A percentile compares a stretch with the other conserved stretches of the same genome.
Conservation (phyloP, 2,329 filamentous ascomycete genomes). For the Calycina marina region DNA sequence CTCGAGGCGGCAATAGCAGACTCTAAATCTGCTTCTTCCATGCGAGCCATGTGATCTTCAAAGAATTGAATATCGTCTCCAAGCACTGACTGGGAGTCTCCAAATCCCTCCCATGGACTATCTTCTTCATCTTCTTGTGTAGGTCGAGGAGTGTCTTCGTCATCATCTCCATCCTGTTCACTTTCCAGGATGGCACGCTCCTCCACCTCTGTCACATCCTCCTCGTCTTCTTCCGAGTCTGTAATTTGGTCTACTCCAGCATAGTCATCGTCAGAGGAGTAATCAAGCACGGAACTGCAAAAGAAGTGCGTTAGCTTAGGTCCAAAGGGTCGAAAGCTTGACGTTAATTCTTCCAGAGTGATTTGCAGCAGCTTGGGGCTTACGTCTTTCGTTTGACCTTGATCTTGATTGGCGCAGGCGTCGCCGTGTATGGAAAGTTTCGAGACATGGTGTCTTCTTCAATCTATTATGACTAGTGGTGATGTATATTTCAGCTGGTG, state of each 20-base stretch:
- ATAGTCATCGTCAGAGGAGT: conserved; percentile 53
- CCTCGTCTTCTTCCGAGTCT: conserved; percentile 67
- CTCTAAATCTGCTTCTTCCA: conserved; percentile 7
- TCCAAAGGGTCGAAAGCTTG: neutral
- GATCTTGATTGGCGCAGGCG: too few species aligned
- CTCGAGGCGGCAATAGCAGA: conserved; percentile 7
- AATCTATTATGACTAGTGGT: too few species aligned
- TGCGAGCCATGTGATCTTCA: conserved; percentile 21
- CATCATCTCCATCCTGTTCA: conserved; percentile 28
- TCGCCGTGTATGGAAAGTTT: neutral
- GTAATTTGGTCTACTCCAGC: conserved; percentile 67
- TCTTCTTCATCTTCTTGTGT: conserved; percentile 30
- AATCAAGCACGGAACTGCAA: conserved; percentile 18
- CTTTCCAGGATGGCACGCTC: conserved; percentile 54
- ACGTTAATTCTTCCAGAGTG: neutral
- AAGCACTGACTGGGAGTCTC: conserved; percentile 20
- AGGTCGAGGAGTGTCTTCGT: conserved; percentile 15
- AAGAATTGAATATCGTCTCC: conserved; percentile 17
- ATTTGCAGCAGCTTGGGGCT: conserved; percentile 25
- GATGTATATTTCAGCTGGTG: conserved; percentile 14
- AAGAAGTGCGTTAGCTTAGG: neutral
- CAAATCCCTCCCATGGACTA: conserved; percentile 41
- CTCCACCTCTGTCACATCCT: conserved; percentile 64
- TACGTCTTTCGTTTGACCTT: conserved; percentile 1
- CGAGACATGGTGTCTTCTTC: neutral